These are phyloP conservation scores for Pholiota microspora DNA, from an alignment of 768 basidiomycete species.

Conservation along the genomic window DNA sequence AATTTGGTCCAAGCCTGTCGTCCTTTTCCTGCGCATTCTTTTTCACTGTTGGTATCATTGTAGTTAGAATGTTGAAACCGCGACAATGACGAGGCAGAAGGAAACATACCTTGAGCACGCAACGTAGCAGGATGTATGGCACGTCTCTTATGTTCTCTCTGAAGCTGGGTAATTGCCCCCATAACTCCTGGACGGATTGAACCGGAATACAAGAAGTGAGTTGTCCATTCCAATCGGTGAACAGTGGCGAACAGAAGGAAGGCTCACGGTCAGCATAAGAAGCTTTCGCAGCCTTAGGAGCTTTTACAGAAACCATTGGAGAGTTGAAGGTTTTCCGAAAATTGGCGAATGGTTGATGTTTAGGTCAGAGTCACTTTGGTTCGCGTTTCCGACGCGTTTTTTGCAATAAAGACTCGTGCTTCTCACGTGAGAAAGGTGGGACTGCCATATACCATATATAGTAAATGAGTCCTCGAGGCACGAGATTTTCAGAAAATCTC, in stretches of 20 bases:
- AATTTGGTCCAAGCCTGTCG: constrained; percentile 47
- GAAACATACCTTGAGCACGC: constrained; percentile 31
- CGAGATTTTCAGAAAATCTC: too few species aligned
- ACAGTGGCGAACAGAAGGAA: not conserved
- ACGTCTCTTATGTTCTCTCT: constrained; percentile 43
- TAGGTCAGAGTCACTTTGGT: not conserved
- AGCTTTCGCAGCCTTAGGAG: constrained; percentile 15
- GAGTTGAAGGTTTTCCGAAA: not conserved
- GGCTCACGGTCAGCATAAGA: constrained; percentile 24
- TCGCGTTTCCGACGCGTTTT: not conserved
- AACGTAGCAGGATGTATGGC: constrained; percentile 44
- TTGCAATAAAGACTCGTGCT: not conserved
- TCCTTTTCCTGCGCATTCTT: constrained; percentile 41
- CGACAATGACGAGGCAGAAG: not conserved
- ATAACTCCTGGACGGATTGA: constrained; percentile 38
- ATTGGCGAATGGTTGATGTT: not conserved
- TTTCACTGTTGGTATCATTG: constrained; percentile 29
- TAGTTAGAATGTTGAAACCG: not conserved
- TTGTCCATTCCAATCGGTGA: not conserved
- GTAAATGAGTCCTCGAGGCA: too few species aligned
- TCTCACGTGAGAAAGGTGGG: not conserved
- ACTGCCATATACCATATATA: not conserved
- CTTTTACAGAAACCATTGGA: constrained; percentile 15
- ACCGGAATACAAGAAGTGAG: not conserved
- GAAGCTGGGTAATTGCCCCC: constrained; percentile 40